phyloP scores from a whole-genome alignment of 805 yeast genomes.

The Yamadazyma olivae region DNA sequence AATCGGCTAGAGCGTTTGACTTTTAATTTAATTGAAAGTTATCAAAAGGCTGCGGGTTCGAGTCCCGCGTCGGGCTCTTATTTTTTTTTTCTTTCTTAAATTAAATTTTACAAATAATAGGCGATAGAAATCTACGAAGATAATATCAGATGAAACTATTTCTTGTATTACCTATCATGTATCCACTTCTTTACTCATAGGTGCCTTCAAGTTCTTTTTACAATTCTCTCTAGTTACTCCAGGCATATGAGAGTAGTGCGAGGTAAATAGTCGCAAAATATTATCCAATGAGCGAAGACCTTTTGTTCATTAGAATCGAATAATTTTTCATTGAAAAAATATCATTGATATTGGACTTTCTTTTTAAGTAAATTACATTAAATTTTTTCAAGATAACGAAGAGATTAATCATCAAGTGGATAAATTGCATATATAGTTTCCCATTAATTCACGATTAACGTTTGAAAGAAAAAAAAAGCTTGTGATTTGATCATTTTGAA shows the following conservation, averaged over 20 bases:
- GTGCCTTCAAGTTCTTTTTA: too few species aligned
- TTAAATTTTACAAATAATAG: too few species aligned
- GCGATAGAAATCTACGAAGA: too few species aligned
- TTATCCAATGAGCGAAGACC: conserved; percentile 20
- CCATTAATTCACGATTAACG: not conserved
- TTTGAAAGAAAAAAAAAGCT: not conserved
- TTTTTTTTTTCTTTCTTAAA: too few species aligned
- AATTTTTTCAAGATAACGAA: too few species aligned
- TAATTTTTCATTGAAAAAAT: conserved; percentile 14
- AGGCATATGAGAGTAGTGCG: too few species aligned
- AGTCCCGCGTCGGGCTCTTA: conserved; percentile 14
- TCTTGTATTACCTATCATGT: too few species aligned
- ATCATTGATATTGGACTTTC: conserved; percentile 8
- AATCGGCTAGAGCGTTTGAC: conserved; percentile 16
- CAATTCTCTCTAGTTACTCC: too few species aligned
- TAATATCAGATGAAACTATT: too few species aligned
- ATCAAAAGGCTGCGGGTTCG: conserved; percentile 16
- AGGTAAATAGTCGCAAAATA: not conserved
- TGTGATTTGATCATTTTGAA: not conserved
- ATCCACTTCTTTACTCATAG: too few species aligned
- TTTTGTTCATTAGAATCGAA: conserved; percentile 18
- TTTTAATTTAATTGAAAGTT: conserved; percentile 8
- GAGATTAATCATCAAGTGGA: not conserved
- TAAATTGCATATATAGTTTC: not conserved
- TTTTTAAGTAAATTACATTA: conserved; percentile 1